Conservation (phyloP, 1,139 yeast species). For the Geotrichum fermentans region DNA sequence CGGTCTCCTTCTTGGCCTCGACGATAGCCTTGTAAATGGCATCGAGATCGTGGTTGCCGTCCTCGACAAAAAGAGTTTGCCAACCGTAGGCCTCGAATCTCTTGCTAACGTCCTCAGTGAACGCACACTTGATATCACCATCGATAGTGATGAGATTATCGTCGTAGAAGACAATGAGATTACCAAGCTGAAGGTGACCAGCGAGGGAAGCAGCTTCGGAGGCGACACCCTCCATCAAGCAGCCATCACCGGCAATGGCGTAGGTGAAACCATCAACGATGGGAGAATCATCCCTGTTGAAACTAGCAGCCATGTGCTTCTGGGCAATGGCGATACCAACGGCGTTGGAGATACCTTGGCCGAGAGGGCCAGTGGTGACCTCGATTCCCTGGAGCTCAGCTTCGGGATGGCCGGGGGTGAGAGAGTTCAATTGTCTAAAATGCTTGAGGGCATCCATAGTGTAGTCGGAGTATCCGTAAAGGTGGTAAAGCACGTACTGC, state of each 20-base stretch:
- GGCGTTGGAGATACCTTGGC: slow-evolving; percentile 96
- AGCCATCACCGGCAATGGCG: slow-evolving; percentile 92
- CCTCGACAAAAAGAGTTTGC: slow-evolving; percentile 73
- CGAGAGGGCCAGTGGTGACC: slow-evolving; percentile 98
- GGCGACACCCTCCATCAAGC: slow-evolving; percentile 97
- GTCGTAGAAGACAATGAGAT: slow-evolving; percentile 94
- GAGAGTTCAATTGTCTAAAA: slow-evolving; percentile 87
- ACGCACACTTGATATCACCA: slow-evolving; percentile 85
- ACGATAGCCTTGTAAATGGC: slow-evolving; percentile 69
- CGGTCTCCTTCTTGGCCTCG: slow-evolving; percentile 43
- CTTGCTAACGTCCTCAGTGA: slow-evolving; percentile 86
- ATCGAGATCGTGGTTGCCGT: slow-evolving; percentile 77
- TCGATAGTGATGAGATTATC: slow-evolving; percentile 97
- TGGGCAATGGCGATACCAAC: slow-evolving; percentile 97
- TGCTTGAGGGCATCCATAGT: slow-evolving; percentile 81
- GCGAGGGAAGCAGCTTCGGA: slow-evolving; percentile 93
- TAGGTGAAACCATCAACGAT: slow-evolving; percentile 69
- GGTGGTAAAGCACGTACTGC: slow-evolving; percentile 77
- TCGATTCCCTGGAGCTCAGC: slow-evolving; percentile 77
- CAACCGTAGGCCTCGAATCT: slow-evolving; percentile 94
- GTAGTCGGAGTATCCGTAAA: slow-evolving; percentile 71
- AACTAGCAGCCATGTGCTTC: slow-evolving; percentile 85
- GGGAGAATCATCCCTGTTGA: slow-evolving; percentile 79
- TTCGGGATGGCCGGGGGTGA: slow-evolving; percentile 98
- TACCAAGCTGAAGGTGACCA: slow-evolving; percentile 92